Conservation (phyloP, 2,329 filamentous ascomycete species). For the Teratosphaeriaceae sp. region DNA sequence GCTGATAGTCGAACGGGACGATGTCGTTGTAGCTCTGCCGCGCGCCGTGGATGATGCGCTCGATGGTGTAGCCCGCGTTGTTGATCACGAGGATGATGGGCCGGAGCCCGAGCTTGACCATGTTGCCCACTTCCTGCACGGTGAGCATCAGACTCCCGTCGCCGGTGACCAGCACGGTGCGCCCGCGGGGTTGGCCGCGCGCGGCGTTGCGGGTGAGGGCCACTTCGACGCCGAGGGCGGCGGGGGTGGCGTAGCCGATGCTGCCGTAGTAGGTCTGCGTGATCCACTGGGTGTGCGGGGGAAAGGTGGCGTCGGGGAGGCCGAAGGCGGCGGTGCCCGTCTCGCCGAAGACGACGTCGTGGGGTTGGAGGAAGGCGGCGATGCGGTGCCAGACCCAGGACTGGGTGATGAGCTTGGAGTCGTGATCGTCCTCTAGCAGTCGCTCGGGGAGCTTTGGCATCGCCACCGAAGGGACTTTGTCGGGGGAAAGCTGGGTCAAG, state of each 20-base stretch:
- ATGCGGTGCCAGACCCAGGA: slow-evolving; percentile 35
- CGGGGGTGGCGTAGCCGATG: slow-evolving; percentile 38
- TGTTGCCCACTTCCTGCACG: slow-evolving; percentile 58
- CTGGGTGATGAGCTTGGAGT: slow-evolving; percentile 36
- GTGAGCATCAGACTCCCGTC: slow-evolving; percentile 60
- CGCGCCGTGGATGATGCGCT: slow-evolving; percentile 42
- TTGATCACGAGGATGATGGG: slow-evolving; percentile 39
- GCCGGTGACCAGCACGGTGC: slow-evolving; percentile 59
- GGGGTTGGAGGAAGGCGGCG: slow-evolving; percentile 29
- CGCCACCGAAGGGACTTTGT: slow-evolving; percentile 18
- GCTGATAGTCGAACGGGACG: slow-evolving; percentile 32
- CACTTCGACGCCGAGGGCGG: slow-evolving; percentile 35
- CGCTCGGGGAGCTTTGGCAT: slow-evolving; percentile 24
- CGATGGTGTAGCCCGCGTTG: slow-evolving; percentile 43
- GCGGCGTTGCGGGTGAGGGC: slow-evolving; percentile 45
- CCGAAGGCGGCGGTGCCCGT: slow-evolving; percentile 37
- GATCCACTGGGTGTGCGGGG: slow-evolving; percentile 23
- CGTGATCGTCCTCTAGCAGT: slow-evolving; percentile 25
- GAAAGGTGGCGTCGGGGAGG: slow-evolving; percentile 25
- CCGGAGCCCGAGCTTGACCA: slow-evolving; percentile 41
- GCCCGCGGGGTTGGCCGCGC: slow-evolving; percentile 35
- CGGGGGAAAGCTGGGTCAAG: slow-evolving; percentile 15
- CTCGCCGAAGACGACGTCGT: slow-evolving; percentile 36
- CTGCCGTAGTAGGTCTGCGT: slow-evolving; percentile 39
- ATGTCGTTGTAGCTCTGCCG: slow-evolving; percentile 50